Conservation (phyloP, 2,329 filamentous ascomycete genomes). For the Penicillium nordicum region DNA sequence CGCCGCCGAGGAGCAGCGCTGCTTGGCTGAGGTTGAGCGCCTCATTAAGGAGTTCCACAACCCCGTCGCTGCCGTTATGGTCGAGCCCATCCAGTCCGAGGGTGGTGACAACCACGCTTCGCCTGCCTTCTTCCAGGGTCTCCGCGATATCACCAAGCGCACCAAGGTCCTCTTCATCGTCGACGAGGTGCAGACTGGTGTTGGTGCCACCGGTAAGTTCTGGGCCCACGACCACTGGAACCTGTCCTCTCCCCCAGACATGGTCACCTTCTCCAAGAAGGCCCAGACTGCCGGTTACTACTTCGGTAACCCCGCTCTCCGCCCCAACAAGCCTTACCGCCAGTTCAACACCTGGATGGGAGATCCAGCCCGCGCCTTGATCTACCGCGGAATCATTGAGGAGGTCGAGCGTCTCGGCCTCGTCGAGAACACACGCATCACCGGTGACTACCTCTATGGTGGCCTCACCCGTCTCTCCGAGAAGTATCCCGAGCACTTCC, state of each 20-base stretch:
- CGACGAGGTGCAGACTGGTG: constrained; percentile 90
- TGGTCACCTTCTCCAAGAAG: constrained; percentile 95
- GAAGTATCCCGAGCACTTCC: constrained; percentile 72
- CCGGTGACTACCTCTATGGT: constrained; percentile 73
- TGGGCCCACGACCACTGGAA: constrained; percentile 97
- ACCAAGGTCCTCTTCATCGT: constrained; percentile 76
- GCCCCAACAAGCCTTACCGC: constrained; percentile 88
- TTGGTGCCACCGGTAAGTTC: constrained; percentile 90
- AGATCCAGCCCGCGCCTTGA: constrained; percentile 76
- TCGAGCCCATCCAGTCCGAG: constrained; percentile 92
- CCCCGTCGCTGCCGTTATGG: constrained; percentile 74
- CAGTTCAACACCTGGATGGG: constrained; percentile 99
- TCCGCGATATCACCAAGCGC: constrained; percentile 70
- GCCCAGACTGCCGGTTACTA: constrained; percentile 92
- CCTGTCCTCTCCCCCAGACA: constrained; percentile 74
- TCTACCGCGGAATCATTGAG: constrained; percentile 81
- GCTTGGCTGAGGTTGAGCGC: constrained; percentile 77
- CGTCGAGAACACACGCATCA: constrained; percentile 72
- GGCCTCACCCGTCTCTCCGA: constrained; percentile 65
- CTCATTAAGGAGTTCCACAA: constrained; percentile 75
- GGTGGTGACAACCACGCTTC: constrained; percentile 93
- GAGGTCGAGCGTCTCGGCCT: constrained; percentile 74
- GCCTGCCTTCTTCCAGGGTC: constrained; percentile 77
- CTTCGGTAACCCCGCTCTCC: constrained; percentile 73
- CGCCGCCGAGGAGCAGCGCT: constrained; percentile 72